A percentile compares a stretch with the other conserved stretches of the same genome.
These are phyloP conservation scores for Triticum urartu DNA, from an alignment of 176 grass and related monocot genomes.

Conservation along the genomic window DNA sequence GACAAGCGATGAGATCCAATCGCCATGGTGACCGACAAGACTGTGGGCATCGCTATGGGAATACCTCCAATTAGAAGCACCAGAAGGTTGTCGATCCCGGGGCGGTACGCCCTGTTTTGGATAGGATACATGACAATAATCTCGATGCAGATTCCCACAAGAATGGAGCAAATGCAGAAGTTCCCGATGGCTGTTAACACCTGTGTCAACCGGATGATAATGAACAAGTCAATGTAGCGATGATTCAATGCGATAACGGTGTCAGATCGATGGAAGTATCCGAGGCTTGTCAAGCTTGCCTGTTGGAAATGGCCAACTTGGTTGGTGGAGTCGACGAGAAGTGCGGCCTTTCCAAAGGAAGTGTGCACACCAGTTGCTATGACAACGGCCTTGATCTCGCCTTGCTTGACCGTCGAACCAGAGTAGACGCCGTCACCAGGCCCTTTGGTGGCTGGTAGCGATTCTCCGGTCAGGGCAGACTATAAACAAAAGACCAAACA, in stretches of 20 bases:
- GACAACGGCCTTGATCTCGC: conserved; percentile 57
- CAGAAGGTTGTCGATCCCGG: conserved; percentile 56
- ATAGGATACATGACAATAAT: conserved; percentile 58
- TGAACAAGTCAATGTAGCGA: not conserved
- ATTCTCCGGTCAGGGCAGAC: conserved; percentile 61
- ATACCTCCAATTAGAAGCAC: conserved; percentile 63
- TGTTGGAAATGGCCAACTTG: conserved; percentile 62
- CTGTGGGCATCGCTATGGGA: conserved; percentile 63
- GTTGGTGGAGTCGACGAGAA: conserved; percentile 56
- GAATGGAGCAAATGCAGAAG: conserved; percentile 57
- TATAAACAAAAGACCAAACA: conserved; percentile 14
- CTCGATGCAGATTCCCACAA: conserved; percentile 45
- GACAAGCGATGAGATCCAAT: conserved; percentile 52
- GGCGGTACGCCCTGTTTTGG: conserved; percentile 45
- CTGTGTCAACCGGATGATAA: conserved; percentile 12
- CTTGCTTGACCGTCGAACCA: conserved; percentile 58
- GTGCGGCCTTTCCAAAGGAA: conserved; percentile 63
- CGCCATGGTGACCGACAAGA: conserved; percentile 61
- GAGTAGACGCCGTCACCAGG: conserved; percentile 48
- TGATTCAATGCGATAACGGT: not conserved
- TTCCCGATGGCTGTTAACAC: conserved; percentile 51
- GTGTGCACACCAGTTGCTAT: conserved; percentile 63
- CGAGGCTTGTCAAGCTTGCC: conserved; percentile 23
- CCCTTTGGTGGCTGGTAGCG: conserved; percentile 51
- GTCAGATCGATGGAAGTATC: not conserved